A percentile compares a stretch with the other conserved stretches of the same genome.
phyloP scores from a whole-genome alignment of 2,329 filamentous ascomycete species.

The Fusarium tricinctum region DNA sequence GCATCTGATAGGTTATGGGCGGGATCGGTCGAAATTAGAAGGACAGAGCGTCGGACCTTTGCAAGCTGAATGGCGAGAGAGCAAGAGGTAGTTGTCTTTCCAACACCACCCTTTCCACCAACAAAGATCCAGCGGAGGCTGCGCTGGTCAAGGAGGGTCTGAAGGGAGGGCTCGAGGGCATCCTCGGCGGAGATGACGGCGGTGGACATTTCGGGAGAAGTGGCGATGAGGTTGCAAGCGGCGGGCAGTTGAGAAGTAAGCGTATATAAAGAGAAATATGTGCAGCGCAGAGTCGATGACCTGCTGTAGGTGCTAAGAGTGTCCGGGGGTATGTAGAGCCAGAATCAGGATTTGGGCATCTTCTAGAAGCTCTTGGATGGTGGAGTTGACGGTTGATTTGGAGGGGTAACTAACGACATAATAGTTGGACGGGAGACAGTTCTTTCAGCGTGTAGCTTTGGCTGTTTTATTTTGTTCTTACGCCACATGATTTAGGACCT shows the following conservation, averaged over 20 bases:
- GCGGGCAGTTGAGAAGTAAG: neutral
- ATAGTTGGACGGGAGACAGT: neutral
- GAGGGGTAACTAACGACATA: slow-evolving; percentile 42
- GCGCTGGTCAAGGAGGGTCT: slow-evolving; percentile 95
- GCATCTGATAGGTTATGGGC: slow-evolving; percentile 98
- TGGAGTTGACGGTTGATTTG: slow-evolving; percentile 38
- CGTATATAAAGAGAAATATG: neutral
- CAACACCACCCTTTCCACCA: slow-evolving; percentile 96
- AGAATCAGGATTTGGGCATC: slow-evolving; percentile 41
- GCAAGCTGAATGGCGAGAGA: slow-evolving; percentile 98
- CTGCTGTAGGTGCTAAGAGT: slow-evolving; percentile 14
- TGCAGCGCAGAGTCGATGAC: neutral
- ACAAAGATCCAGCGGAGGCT: slow-evolving; percentile 99
- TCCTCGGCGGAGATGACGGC: slow-evolving; percentile 69
- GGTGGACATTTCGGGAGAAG: slow-evolving; percentile 55
- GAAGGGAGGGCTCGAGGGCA: slow-evolving; percentile 89
- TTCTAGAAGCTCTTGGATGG: slow-evolving; percentile 49
- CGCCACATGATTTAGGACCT: slow-evolving; percentile 19
- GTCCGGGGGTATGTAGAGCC: neutral
- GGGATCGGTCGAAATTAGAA: slow-evolving; percentile 98
- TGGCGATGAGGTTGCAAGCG: neutral
- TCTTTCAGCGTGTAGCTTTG: neutral
- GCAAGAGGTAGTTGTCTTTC: slow-evolving; percentile 99
- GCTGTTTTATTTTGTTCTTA: slow-evolving; percentile 28
- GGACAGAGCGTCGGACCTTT: slow-evolving; percentile 91